Percentiles rank a stretch among this genome's conserved stretches.
These are phyloP conservation scores for Xylaria bambusicola DNA, from an alignment of 495 filamentous ascomycete genomes.

Conservation along the genomic window DNA sequence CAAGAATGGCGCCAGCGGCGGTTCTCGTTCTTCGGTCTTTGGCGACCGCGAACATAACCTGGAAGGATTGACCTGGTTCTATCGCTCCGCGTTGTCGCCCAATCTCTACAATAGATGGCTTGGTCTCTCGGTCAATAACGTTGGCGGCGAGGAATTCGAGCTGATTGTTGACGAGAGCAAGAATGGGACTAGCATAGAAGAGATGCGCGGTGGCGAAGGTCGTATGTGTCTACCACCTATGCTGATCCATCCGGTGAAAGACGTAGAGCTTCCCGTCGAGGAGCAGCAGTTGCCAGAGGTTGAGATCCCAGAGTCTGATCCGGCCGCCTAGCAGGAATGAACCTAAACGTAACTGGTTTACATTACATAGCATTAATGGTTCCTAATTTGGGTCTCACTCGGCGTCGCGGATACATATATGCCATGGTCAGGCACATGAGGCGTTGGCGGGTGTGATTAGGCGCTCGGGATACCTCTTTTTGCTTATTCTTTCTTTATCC, in stretches of 20 bases:
- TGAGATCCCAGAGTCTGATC: constrained; percentile 40
- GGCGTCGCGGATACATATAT: constrained; percentile 14
- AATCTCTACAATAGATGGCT: constrained; percentile 89
- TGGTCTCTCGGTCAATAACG: constrained; percentile 79
- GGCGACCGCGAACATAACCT: constrained; percentile 91
- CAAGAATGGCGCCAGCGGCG: constrained; percentile 73
- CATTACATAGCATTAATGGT: constrained; percentile 18
- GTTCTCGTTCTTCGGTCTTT: constrained; percentile 73
- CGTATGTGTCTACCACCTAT: constrained; percentile 93
- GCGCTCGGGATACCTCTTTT: constrained; percentile 12
- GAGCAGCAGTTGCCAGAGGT: constrained; percentile 36
- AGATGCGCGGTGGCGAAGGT: constrained; percentile 63
- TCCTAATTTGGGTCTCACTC: constrained; percentile 16
- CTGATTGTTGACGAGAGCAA: constrained; percentile 54
- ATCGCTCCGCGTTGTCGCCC: constrained; percentile 80
- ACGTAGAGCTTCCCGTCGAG: constrained; percentile 75
- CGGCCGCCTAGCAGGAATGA: constrained; percentile 22
- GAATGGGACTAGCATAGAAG: constrained; percentile 46
- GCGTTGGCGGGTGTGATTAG: constrained; percentile 24
- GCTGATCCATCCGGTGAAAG: constrained; percentile 92
- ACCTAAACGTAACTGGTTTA: background rate
- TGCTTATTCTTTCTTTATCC: too few relatives aligned
- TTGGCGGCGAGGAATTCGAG: constrained; percentile 84
- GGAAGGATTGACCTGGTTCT: constrained; percentile 88
- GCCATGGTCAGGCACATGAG: constrained; percentile 24